Percentiles rank a stretch among this genome's conserved stretches.
phyloP scores from a whole-genome alignment of 129 eudicot genomes.

The Artemisia tridentata region DNA sequence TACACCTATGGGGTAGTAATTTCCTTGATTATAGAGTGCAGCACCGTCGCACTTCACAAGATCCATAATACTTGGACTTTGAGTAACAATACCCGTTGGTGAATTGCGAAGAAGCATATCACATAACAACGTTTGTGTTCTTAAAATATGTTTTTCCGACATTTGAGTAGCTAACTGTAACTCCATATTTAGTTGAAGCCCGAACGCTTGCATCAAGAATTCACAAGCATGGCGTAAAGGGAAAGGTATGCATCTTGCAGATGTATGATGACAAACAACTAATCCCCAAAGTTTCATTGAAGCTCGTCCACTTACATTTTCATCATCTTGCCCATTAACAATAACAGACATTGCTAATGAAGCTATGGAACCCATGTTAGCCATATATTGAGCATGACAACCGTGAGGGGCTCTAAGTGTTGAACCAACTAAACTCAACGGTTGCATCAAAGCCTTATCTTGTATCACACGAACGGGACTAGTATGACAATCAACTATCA shows the following conservation, averaged over 20 bases:
- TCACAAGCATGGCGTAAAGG: conserved; percentile 94
- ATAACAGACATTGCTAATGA: conserved; percentile 85
- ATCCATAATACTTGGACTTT: conserved; percentile 89
- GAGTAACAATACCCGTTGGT: conserved; percentile 69
- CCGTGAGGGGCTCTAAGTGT: conserved; percentile 96
- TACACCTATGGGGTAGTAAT: conserved; percentile 71
- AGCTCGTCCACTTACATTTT: conserved; percentile 41
- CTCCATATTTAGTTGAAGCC: conserved; percentile 84
- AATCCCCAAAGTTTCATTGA: conserved; percentile 82
- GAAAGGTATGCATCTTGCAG: conserved; percentile 67
- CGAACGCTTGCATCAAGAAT: conserved; percentile 92
- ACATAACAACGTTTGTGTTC: conserved; percentile 85
- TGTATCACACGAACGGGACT: conserved; percentile 64
- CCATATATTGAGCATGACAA: conserved; percentile 95
- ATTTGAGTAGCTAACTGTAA: conserved; percentile 66
- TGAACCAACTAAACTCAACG: conserved; percentile 80
- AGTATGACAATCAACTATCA: conserved; percentile 82
- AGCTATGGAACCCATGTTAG: conserved; percentile 91
- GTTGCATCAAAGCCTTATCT: conserved; percentile 65
- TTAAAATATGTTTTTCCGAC: conserved; percentile 70
- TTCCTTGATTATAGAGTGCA: conserved; percentile 65
- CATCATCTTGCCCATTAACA: conserved; percentile 58
- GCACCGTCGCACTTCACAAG: conserved; percentile 93
- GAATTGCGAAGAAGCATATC: conserved; percentile 94
- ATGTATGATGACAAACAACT: conserved; percentile 92